These are phyloP conservation scores for Mycocentrospora acerina DNA, from an alignment of 2,329 filamentous ascomycete genomes.

Conservation along the genomic window DNA sequence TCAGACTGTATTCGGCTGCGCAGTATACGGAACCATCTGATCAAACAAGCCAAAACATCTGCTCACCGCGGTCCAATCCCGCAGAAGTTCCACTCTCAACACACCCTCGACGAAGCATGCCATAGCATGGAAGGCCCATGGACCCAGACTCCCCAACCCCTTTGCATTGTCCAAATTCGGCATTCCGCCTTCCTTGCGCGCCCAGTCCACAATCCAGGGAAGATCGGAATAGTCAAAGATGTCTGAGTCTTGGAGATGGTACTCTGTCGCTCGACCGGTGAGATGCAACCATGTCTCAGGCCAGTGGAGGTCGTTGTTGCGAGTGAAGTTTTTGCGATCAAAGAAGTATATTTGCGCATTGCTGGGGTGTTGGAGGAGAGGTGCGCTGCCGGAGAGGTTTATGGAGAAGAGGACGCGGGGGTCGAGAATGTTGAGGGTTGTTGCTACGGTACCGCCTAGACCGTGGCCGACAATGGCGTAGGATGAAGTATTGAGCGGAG, in stretches of 20 bases:
- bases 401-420: conserved; percentile 18
- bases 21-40: conserved; percentile 8
- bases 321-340: conserved; percentile 72
- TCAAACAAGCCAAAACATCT: conserved; percentile 12
- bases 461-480: conserved; percentile 29
- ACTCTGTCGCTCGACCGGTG: conserved; percentile 20
- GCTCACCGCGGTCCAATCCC: conserved; percentile 1
- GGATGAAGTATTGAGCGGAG: conserved; percentile 3
- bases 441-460: conserved; percentile 30
- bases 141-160: conserved; percentile 4
- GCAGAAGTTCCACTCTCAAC: conserved; percentile 9
- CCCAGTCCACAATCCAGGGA: conserved; percentile 18
- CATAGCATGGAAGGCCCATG: conserved; percentile 11
- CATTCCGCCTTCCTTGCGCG: conserved; percentile 9
- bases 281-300: conserved; percentile 59
- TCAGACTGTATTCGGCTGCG: no score
- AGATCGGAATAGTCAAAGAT: conserved; percentile 29
- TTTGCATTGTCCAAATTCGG: conserved; percentile 1
- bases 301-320: conserved; percentile 91
- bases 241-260: conserved; percentile 18
- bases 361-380: conserved; percentile 8
- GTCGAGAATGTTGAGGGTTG: conserved; percentile 10
- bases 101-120: conserved; percentile 21
- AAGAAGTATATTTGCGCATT: conserved; percentile 25
- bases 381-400: conserved; percentile 25